Evolutionary conservation across 306 rosid species (phyloP).

Genomic region (Psophocarpus tetragonolobus): DNA sequence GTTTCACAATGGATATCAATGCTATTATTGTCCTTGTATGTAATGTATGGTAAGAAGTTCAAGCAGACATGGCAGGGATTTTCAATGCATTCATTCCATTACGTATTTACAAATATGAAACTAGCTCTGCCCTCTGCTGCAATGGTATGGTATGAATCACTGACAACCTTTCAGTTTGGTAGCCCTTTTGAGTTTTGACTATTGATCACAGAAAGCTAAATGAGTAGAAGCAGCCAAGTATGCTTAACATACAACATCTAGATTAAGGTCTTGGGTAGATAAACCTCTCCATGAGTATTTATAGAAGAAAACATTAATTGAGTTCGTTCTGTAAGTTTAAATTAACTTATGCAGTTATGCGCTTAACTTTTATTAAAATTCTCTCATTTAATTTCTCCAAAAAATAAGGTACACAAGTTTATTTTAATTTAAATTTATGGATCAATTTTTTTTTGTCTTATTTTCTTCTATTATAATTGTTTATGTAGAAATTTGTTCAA

Average conservation of each 20-base stretch:
- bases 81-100: constrained; percentile 55
- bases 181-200: neutral
- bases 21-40: constrained; percentile 44
- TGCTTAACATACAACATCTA: neutral
- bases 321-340: too few species aligned
- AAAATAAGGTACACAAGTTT: too few species aligned
- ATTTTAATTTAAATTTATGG: too few species aligned
- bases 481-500: too few species aligned
- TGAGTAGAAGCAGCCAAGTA: neutral
- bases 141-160: constrained; percentile 70
- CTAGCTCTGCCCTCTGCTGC: constrained; percentile 77
- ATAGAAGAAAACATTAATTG: too few species aligned
- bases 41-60: constrained; percentile 46
- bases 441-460: too few species aligned
- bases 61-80: constrained; percentile 77
- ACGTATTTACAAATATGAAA: constrained; percentile 50
- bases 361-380: too few species aligned
- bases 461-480: too few species aligned
- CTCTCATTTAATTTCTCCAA: too few species aligned
- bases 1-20: constrained; percentile 66
- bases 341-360: too few species aligned
- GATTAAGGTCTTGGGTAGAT: too few species aligned
- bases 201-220: neutral
- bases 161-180: neutral
- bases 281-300: too few species aligned